These are phyloP conservation scores for Candolleomyces eurysporus DNA, from an alignment of 768 basidiomycete species.

Conservation along the genomic window DNA sequence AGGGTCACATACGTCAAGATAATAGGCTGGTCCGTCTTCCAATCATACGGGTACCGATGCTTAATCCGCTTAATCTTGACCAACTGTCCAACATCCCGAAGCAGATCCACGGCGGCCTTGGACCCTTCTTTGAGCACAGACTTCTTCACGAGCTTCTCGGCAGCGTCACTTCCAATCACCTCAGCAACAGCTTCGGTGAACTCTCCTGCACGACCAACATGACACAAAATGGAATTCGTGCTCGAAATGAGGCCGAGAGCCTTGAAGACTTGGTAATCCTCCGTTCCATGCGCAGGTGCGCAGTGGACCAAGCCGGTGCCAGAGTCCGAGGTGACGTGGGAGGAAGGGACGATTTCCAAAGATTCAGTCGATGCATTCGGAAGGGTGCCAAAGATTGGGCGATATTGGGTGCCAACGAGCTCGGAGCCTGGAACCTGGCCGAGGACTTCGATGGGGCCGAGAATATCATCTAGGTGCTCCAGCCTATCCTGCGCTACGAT, in stretches of 20 bases:
- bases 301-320: constrained; percentile 96
- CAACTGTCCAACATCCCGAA: constrained; percentile 56
- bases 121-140: constrained; percentile 74
- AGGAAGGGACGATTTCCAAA: constrained; percentile 59
- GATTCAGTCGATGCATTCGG: constrained; percentile 23
- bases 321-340: constrained; percentile 81
- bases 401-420: constrained; percentile 61
- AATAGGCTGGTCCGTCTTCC: constrained; percentile 91
- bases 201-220: constrained; percentile 75
- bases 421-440: constrained; percentile 42
- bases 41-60: constrained; percentile 95
- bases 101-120: constrained; percentile 58
- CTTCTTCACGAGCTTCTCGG: constrained; percentile 55
- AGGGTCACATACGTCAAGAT: constrained; percentile 70
- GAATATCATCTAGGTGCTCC: constrained; percentile 32
- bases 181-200: constrained; percentile 61
- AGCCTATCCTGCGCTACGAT: constrained; percentile 55
- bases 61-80: constrained; percentile 68
- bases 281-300: constrained; percentile 91
- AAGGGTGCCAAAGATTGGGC: constrained; percentile 52
- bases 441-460: constrained; percentile 37
- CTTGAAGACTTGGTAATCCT: constrained; percentile 85
- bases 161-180: constrained; percentile 52
- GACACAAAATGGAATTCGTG: constrained; percentile 60
- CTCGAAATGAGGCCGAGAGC: constrained; percentile 46